phyloP scores from a whole-genome alignment of 257 asterid genomes.

The Solanum dulcamara region DNA sequence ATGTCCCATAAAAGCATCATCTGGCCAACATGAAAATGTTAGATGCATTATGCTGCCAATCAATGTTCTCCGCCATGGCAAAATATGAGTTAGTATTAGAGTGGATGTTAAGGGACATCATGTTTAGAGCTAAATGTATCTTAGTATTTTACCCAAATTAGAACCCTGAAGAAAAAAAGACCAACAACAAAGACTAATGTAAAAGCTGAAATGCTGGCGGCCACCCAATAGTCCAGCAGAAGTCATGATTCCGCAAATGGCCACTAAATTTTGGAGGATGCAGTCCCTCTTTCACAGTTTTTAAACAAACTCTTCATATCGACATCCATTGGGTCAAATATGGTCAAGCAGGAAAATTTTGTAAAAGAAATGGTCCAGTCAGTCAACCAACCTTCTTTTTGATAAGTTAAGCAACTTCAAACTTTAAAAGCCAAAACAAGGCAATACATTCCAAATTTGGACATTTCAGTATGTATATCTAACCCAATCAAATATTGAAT shows the following conservation, averaged over 20 bases:
- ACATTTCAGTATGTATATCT: not conserved
- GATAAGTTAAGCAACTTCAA: not conserved
- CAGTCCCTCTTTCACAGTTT: not conserved
- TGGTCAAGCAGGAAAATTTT: not conserved
- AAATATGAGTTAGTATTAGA: not conserved
- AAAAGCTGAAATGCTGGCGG: too few species aligned
- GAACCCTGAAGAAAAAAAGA: too few species aligned
- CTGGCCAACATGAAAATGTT: not conserved
- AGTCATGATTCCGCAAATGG: not conserved
- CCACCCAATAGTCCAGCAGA: not conserved
- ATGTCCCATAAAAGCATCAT: not conserved
- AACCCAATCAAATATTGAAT: not conserved
- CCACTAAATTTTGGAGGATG: not conserved
- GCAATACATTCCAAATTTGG: not conserved
- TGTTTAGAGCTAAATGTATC: not conserved
- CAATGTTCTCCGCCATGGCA: not conserved
- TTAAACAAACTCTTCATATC: not conserved
- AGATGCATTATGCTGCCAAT: not conserved
- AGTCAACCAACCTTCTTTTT: not conserved
- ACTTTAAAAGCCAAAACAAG: not conserved
- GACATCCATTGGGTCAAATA: not conserved
- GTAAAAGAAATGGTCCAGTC: not conserved
- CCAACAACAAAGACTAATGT: too few species aligned
- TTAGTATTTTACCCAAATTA: too few species aligned
- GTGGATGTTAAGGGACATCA: not conserved